Percentiles rank a stretch among this genome's conserved stretches.
Conservation (phyloP, 805 yeast species). For the Nakazawaea peltata region DNA sequence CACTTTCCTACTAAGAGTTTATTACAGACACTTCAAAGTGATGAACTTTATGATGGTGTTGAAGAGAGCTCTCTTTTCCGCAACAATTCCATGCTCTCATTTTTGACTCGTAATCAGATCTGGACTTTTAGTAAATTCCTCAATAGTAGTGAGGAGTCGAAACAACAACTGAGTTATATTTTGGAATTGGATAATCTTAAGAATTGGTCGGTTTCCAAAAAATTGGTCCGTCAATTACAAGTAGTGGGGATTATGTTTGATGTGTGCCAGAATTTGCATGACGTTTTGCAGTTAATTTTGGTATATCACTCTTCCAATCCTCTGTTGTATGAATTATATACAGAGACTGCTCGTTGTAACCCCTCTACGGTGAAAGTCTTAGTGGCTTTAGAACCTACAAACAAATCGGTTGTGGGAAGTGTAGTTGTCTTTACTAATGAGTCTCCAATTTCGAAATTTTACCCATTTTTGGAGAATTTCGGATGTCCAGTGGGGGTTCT, state of each 20-base stretch:
- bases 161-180: slow-evolving; percentile 15
- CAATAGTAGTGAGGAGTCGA: neutral
- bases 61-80: neutral
- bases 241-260: slow-evolving; percentile 52
- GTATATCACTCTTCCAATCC: slow-evolving; percentile 15
- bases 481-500: slow-evolving; percentile 35
- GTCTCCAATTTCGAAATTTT: slow-evolving; percentile 36
- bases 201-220: slow-evolving; percentile 46
- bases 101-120: slow-evolving; percentile 2
- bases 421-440: slow-evolving; percentile 38
- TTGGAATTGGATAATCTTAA: slow-evolving; percentile 33
- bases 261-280: slow-evolving; percentile 35
- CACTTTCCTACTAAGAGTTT: slow-evolving; percentile 1
- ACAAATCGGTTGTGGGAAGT: slow-evolving; percentile 45
- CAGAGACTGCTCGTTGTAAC: slow-evolving; percentile 12
- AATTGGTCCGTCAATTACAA: slow-evolving; percentile 45
- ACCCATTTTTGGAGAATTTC: slow-evolving; percentile 38
- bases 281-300: slow-evolving; percentile 32
- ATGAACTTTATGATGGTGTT: neutral
- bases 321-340: slow-evolving; percentile 16
- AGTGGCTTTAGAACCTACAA: slow-evolving; percentile 45
- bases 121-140: slow-evolving; percentile 8
- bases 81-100: neutral
- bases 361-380: slow-evolving; percentile 21
- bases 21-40: slow-evolving; percentile 11